These are phyloP conservation scores for Alternaria alternata DNA, from an alignment of 2,329 filamentous ascomycete genomes.

Conservation along the genomic window DNA sequence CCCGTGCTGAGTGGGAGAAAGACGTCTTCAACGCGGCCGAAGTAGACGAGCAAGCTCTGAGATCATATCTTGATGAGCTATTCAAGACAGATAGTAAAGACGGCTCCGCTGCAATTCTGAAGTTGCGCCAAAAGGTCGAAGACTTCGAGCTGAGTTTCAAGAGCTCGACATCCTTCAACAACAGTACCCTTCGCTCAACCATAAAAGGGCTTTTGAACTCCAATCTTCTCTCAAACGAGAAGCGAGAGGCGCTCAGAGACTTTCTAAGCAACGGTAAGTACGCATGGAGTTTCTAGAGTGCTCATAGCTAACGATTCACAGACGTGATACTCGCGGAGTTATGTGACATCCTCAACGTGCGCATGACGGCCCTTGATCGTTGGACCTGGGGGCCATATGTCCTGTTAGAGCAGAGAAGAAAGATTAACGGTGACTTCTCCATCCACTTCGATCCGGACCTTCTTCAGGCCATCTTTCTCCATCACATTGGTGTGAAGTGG, in stretches of 20 bases:
- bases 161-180: slow-evolving; percentile 42
- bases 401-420: slow-evolving; percentile 38
- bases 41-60: slow-evolving; percentile 32
- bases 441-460: slow-evolving; percentile 45
- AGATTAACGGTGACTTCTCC: slow-evolving; percentile 39
- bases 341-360: slow-evolving; percentile 45
- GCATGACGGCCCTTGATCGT: slow-evolving; percentile 34
- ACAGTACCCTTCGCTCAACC: slow-evolving; percentile 48
- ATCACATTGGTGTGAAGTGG: slow-evolving; percentile 44
- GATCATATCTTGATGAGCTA: slow-evolving; percentile 33
- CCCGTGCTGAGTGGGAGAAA: slow-evolving; percentile 42
- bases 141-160: slow-evolving; percentile 34
- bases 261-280: slow-evolving; percentile 36
- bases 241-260: slow-evolving; percentile 46
- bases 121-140: slow-evolving; percentile 28
- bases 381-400: slow-evolving; percentile 45
- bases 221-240: slow-evolving; percentile 55
- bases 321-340: slow-evolving; percentile 42
- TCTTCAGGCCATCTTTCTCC: slow-evolving; percentile 45
- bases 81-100: slow-evolving; percentile 34
- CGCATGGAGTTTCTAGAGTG: neutral
- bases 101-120: slow-evolving; percentile 21
- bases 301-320: neutral
- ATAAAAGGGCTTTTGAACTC: slow-evolving; percentile 56
- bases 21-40: slow-evolving; percentile 40